A percentile compares a stretch with the other conserved stretches of the same genome.
phyloP scores from a whole-genome alignment of 164 flowering plant genomes.

The Tetrastigma voinierianum region DNA sequence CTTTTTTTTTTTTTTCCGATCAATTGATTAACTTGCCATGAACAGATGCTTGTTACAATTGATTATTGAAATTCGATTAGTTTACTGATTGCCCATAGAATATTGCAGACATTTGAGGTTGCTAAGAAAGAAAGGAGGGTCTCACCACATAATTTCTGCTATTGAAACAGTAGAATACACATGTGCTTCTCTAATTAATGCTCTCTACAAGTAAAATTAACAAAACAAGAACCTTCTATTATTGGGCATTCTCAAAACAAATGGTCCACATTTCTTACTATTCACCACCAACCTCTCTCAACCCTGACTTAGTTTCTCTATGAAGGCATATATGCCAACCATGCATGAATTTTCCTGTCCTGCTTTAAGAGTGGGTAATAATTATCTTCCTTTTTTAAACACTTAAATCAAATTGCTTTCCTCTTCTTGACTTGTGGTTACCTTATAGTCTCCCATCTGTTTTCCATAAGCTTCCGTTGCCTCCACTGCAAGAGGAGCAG shows the following conservation, averaged over 20 bases:
- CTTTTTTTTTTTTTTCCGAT: too few species aligned
- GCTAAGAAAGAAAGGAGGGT: too few species aligned
- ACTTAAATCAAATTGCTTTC: conserved; percentile 5
- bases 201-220: conserved; percentile 17
- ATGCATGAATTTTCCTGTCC: conserved; percentile 10
- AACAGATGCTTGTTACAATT: too few species aligned
- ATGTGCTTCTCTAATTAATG: not conserved
- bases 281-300: not conserved
- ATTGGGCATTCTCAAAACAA: conserved; percentile 12
- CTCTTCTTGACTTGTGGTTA: not conserved
- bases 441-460: not conserved
- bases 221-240: conserved; percentile 11
- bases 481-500: conserved; percentile 11
- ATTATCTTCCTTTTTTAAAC: conserved; percentile 6
- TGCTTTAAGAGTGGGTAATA: conserved; percentile 6
- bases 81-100: too few species aligned
- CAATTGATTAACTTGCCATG: too few species aligned
- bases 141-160: too few species aligned
- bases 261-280: conserved; percentile 9
- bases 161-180: conserved; percentile 4
- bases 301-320: conserved; percentile 3
- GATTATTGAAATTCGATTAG: too few species aligned
- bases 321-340: conserved; percentile 1
- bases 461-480: conserved; percentile 23
- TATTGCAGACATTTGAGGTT: too few species aligned